Evolutionary conservation across 495 filamentous ascomycete genomes (phyloP).

Genomic region (Trichocladium antarcticum): DNA sequence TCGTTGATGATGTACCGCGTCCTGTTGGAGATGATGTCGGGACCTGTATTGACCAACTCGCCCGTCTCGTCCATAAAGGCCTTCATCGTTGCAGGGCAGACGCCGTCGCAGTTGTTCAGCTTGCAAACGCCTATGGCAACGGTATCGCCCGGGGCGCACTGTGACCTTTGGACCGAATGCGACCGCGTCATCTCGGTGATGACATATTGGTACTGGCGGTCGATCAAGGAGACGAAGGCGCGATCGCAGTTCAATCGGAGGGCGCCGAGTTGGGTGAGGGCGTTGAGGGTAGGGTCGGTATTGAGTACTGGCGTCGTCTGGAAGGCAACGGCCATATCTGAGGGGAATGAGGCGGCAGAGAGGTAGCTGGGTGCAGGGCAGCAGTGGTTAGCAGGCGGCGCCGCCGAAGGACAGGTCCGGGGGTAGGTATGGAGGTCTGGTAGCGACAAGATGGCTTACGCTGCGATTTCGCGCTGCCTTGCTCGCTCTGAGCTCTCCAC

Average conservation of each 20-base stretch:
- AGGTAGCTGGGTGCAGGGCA: conserved; percentile 10
- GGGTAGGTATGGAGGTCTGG: too few species aligned
- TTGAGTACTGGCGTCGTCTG: conserved; percentile 5
- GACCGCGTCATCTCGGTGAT: conserved; percentile 29
- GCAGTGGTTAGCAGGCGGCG: neutral
- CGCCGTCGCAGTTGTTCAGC: conserved; percentile 19
- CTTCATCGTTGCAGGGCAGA: conserved; percentile 33
- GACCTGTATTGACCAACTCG: conserved; percentile 16
- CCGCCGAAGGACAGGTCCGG: too few species aligned
- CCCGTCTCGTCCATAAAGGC: conserved; percentile 24
- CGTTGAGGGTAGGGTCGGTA: conserved; percentile 33
- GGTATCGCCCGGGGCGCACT: conserved; percentile 12
- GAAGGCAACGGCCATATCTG: conserved; percentile 2
- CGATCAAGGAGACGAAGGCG: conserved; percentile 33
- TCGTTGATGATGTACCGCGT: conserved; percentile 25
- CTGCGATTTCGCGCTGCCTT: conserved; percentile 20
- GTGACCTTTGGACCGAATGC: conserved; percentile 11
- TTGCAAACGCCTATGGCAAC: conserved; percentile 23
- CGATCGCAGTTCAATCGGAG: conserved; percentile 29
- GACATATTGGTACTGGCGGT: conserved; percentile 28
- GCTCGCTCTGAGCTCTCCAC: conserved; percentile 17
- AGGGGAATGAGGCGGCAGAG: conserved; percentile 18
- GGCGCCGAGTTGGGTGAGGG: conserved; percentile 35
- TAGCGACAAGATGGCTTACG: conserved; percentile 7
- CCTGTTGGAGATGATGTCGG: conserved; percentile 18